A percentile compares a stretch with the other conserved stretches of the same genome.
Conservation (phyloP, 345 rosid genomes). For the Heritiera littoralis region DNA sequence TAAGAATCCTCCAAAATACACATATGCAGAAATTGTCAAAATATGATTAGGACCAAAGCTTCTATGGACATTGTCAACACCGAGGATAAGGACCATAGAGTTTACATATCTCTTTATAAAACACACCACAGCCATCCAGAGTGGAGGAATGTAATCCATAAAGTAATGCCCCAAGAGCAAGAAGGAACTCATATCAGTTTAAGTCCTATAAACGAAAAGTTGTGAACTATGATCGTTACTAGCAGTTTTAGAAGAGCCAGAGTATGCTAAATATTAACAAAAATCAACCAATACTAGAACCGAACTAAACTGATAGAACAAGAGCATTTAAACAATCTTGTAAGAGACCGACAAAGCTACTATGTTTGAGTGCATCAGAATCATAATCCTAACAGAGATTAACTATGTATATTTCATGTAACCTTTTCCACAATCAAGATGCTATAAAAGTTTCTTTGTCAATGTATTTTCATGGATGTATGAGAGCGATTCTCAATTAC, state of each 20-base stretch:
- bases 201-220: no score
- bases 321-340: background rate
- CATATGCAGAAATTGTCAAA: no score
- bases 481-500: constrained; percentile 31
- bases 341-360: no score
- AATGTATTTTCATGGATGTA: background rate
- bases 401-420: background rate
- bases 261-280: background rate
- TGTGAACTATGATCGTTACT: no score
- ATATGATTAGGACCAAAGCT: no score
- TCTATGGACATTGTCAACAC: no score
- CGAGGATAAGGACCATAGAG: no score
- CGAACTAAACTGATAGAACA: background rate
- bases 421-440: background rate
- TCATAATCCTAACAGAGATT: background rate
- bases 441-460: constrained; percentile 3
- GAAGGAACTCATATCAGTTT: background rate
- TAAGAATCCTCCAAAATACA: no score
- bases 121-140: no score
- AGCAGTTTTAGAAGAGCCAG: background rate
- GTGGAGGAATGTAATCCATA: no score
- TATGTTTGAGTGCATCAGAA: background rate
- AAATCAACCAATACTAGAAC: background rate
- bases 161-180: background rate
- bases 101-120: no score